A percentile compares a stretch with the other conserved stretches of the same genome.
Evolutionary conservation across 805 yeast species (phyloP).

Genomic region (Cyberlindnera maritima): DNA sequence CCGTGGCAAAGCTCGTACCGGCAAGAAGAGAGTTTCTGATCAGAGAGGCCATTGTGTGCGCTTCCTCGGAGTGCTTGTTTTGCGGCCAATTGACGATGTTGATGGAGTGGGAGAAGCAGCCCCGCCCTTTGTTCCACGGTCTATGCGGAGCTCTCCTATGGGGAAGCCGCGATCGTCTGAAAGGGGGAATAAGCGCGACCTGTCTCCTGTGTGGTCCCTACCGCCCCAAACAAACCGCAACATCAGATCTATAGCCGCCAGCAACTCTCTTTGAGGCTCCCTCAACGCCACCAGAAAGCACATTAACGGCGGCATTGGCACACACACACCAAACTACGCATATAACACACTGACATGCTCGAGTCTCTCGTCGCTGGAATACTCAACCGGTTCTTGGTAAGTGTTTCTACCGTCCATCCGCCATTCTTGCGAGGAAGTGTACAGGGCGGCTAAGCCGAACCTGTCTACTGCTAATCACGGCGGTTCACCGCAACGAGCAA

Average conservation of each 20-base stretch:
- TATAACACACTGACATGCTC: constrained; percentile 40
- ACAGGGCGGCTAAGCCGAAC: background rate
- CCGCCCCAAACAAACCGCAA: background rate
- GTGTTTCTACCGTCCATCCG: constrained; percentile 9
- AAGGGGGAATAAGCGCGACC: background rate
- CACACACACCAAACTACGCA: background rate
- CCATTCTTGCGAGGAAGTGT: background rate
- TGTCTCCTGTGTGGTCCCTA: background rate
- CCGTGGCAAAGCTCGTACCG: constrained; percentile 19
- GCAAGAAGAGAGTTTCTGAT: constrained; percentile 21
- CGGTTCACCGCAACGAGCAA: no score
- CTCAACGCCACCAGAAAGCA: no score
- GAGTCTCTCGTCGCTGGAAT: constrained; percentile 65
- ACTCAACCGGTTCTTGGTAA: constrained; percentile 51
- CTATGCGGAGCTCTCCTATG: no score
- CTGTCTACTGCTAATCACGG: background rate
- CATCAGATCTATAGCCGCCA: background rate
- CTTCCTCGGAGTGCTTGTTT: background rate
- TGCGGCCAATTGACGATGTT: background rate
- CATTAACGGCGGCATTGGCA: background rate
- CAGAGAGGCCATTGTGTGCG: constrained; percentile 10
- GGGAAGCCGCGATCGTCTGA: background rate
- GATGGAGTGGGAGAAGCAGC: background rate
- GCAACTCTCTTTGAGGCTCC: background rate
- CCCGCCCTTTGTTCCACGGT: background rate